phyloP scores from a whole-genome alignment of 768 basidiomycete species.

The Termitomyces sp. region DNA sequence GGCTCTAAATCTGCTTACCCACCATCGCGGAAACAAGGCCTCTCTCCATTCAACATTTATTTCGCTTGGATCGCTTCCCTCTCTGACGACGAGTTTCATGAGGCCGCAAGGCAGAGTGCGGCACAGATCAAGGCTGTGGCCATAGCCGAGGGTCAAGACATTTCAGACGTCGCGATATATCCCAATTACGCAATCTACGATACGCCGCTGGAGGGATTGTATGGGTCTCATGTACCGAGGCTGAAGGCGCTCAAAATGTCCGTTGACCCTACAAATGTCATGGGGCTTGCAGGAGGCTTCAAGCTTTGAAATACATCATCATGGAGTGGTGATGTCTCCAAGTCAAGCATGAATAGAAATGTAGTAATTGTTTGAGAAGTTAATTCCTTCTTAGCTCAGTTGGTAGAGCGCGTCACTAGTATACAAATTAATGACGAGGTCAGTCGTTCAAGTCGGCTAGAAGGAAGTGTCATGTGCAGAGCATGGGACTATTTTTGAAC shows the following conservation, averaged over 20 bases:
- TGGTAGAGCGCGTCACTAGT: constrained; percentile 3
- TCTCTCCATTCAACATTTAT: constrained; percentile 42
- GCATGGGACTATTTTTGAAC: too few relatives aligned
- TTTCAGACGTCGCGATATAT: constrained; percentile 38
- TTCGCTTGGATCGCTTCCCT: constrained; percentile 37
- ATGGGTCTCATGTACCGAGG: constrained; percentile 39
- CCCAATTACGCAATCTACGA: constrained; percentile 55
- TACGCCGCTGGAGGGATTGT: constrained; percentile 46
- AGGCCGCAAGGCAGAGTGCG: constrained; percentile 33
- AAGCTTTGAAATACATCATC: constrained; percentile 41
- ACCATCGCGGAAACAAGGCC: constrained; percentile 27
- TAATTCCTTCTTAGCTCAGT: neutral
- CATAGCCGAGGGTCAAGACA: constrained; percentile 31
- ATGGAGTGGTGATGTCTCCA: too few relatives aligned
- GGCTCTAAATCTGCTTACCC: constrained; percentile 42
- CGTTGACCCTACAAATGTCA: constrained; percentile 55
- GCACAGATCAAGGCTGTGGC: constrained; percentile 34
- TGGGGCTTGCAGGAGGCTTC: constrained; percentile 65
- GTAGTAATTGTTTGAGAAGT: too few relatives aligned
- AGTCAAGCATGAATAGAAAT: too few relatives aligned
- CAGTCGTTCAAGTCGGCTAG: neutral
- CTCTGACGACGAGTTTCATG: constrained; percentile 33
- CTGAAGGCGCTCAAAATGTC: constrained; percentile 33
- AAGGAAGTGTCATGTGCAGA: too few relatives aligned
- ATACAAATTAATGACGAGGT: neutral